Base-by-base conservation (phyloP, 2,329 filamentous ascomycete species). In the Scortechinia acanthostroma region DNA sequence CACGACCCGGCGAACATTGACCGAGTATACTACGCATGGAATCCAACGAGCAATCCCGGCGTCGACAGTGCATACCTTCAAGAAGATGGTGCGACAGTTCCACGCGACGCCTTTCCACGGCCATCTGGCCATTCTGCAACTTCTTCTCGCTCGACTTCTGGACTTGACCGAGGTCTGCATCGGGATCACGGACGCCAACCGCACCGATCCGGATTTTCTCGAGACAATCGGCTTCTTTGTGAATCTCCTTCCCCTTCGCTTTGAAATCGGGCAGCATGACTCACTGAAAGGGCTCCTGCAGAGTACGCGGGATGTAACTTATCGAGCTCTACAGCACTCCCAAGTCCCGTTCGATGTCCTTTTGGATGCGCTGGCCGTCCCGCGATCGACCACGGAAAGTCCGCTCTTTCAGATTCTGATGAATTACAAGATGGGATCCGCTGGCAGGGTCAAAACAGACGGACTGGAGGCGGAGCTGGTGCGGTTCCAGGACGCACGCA, bases 111-210 rank as follows among this genome's bases (percentile, higher is more conserved):
- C 54, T 1, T 60, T 64, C 43, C 59, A 66, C 43, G 59, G 66
- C 48, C 58, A 62, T 49, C 52, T 69, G 3, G 55, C 59, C 3
- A 55, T 52, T 1, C 54, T 68, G 23, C 47, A 59, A 19, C 48
- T 50, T 1, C 45, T 68, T 3, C 50, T 68, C 0, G 49, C 47
- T 21, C 52, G 54, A 2, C 49, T 59, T 13, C 21, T 52, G 1
- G 51, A 55, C 1, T 46, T 43, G 1, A 50, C 58, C 0, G 60
- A 69, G 16, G 16, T 70, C 5, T 59, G 51, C 43, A 64, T 71
- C 43, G 67, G 66, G n/a, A 53, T 71, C 15, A 60, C 60, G 2
- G 65, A 70, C 47, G 62, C 59, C 1, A 57, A 55, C 23, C 58
- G 68, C 6, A 47, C 35, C 3, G 59, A 65, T 40, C 35, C 45